Evolutionary conservation across 2,329 filamentous ascomycete species (phyloP).

Genomic region (Aspergillus felis): DNA sequence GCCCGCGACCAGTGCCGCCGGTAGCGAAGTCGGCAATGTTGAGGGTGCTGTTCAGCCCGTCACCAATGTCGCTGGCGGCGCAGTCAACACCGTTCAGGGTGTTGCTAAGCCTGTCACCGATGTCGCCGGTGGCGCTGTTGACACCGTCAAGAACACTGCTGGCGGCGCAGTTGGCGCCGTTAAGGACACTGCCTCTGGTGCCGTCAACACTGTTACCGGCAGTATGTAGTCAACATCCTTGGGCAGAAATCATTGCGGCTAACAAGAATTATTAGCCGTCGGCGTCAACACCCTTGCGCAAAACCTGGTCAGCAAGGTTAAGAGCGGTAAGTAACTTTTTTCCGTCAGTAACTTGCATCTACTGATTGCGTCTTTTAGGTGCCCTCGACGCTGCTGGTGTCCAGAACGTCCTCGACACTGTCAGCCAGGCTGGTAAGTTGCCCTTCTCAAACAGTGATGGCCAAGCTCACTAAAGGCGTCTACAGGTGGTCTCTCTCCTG

Average conservation of each 20-base stretch:
- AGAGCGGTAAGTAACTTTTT: conserved; percentile 7
- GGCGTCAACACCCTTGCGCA: conserved; percentile 10
- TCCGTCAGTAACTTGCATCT: background rate
- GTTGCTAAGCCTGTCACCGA: conserved; percentile 2
- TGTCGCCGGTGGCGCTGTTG: conserved; percentile 1
- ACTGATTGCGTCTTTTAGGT: conserved; percentile 2
- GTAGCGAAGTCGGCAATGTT: background rate
- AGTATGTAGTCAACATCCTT: conserved; percentile 11
- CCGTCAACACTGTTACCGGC: conserved; percentile 11
- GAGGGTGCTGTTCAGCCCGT: background rate
- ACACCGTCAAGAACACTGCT: background rate
- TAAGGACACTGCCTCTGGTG: background rate
- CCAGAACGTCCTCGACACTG: conserved; percentile 7
- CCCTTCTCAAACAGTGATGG: background rate
- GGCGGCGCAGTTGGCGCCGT: background rate
- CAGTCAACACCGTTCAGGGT: background rate
- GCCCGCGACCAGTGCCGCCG: conserved; percentile 2
- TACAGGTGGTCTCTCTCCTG: conserved; percentile 5
- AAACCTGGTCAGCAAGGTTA: conserved; percentile 8
- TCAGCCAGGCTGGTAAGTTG: conserved; percentile 10
- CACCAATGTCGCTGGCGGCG: conserved; percentile 1
- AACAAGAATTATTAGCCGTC: conserved; percentile 4
- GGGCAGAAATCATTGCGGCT: background rate
- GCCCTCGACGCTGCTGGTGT: conserved; percentile 11
- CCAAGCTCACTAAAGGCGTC: background rate